Percentiles rank a stretch among this genome's conserved stretches.
Evolutionary conservation across 805 yeast genomes (phyloP).

Genomic region (Pichia occidentalis): DNA sequence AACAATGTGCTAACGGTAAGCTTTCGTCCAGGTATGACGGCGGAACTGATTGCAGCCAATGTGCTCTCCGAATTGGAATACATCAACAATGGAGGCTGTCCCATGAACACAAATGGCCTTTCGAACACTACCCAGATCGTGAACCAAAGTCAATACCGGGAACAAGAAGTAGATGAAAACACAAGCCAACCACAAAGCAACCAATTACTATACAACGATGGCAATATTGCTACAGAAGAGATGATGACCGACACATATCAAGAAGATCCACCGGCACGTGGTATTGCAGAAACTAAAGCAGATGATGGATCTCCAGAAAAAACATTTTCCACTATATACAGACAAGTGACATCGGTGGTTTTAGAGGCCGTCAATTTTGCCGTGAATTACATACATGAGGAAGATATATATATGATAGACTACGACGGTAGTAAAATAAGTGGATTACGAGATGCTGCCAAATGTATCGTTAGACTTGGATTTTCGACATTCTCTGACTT

Average conservation of each 20-base stretch:
- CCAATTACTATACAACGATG: too few relatives aligned
- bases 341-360: constrained; percentile 37
- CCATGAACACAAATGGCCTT: too few relatives aligned
- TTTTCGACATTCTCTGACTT: constrained; percentile 51
- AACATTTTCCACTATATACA: constrained; percentile 28
- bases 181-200: too few relatives aligned
- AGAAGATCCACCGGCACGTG: constrained; percentile 4
- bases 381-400: constrained; percentile 51
- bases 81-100: too few relatives aligned
- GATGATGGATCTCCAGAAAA: neutral
- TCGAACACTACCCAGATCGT: too few relatives aligned
- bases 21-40: constrained; percentile 39
- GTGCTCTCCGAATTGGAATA: constrained; percentile 32
- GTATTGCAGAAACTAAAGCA: neutral
- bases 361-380: constrained; percentile 43
- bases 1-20: constrained; percentile 62
- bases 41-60: constrained; percentile 36
- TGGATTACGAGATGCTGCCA: constrained; percentile 38
- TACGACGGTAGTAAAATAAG: constrained; percentile 35
- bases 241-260: constrained; percentile 16
- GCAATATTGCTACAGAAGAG: constrained; percentile 12
- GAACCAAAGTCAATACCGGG: too few relatives aligned
- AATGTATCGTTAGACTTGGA: constrained; percentile 41
- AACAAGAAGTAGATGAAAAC: too few relatives aligned
- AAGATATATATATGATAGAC: constrained; percentile 46